Evolutionary conservation across 305 asterid species (phyloP).

Genomic region (Fraxinus platypoda): DNA sequence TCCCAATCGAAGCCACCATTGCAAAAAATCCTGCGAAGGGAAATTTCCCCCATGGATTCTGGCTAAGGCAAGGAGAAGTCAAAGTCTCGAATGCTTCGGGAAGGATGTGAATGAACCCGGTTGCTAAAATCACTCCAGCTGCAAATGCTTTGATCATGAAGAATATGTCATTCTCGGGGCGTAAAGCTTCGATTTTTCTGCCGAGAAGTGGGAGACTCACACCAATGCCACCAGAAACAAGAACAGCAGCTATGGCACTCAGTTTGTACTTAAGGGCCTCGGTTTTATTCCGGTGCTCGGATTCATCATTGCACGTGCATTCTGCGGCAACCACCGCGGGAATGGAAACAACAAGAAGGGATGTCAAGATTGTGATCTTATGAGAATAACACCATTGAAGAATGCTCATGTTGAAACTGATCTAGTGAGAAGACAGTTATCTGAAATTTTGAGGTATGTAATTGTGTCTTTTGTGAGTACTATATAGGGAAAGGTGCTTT

Average conservation of each 20-base stretch:
- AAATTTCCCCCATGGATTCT: conserved; percentile 58
- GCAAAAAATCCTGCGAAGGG: conserved; percentile 62
- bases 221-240: conserved; percentile 51
- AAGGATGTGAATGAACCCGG: conserved; percentile 68
- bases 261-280: conserved; percentile 55
- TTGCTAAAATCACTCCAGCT: conserved; percentile 73
- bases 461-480: conserved; percentile 21
- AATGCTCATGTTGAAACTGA: conserved; percentile 29
- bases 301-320: conserved; percentile 31
- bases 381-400: background rate
- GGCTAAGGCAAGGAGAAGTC: conserved; percentile 52
- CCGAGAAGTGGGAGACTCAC: conserved; percentile 65
- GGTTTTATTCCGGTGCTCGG: conserved; percentile 14
- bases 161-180: conserved; percentile 60
- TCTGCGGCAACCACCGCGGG: conserved; percentile 24
- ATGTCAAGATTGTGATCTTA: conserved; percentile 22
- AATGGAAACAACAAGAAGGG: conserved; percentile 25
- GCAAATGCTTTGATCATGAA: conserved; percentile 80
- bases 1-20: conserved; percentile 60
- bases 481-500: conserved; percentile 8
- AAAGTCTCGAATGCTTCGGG: conserved; percentile 58
- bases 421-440: background rate
- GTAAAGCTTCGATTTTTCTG: conserved; percentile 32
- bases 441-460: conserved; percentile 12
- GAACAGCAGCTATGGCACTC: conserved; percentile 49